phyloP scores from a whole-genome alignment of 177 flowering plant genomes.

The Telopea speciosissima region DNA sequence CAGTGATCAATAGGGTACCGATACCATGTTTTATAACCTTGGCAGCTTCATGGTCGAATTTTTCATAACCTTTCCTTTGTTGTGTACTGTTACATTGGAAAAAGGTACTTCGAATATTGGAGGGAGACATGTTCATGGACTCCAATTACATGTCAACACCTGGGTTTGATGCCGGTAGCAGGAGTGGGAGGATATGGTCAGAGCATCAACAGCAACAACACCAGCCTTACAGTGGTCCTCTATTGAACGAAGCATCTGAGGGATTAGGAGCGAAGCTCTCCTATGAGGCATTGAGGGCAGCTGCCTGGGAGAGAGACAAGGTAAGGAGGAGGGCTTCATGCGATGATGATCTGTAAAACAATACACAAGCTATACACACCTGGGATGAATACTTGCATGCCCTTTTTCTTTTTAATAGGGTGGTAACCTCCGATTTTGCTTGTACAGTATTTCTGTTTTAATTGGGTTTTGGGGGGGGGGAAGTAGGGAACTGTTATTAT shows the following conservation, averaged over 20 bases:
- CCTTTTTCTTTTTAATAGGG: too few relatives aligned
- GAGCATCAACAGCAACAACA: constrained; percentile 11
- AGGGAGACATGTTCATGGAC: constrained; percentile 78
- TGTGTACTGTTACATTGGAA: neutral
- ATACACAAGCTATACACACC: neutral
- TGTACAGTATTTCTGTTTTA: too few relatives aligned
- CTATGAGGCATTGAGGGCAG: constrained; percentile 11
- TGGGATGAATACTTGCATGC: neutral
- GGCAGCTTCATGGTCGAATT: too few relatives aligned
- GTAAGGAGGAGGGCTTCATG: constrained; percentile 6
- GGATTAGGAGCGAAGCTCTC: constrained; percentile 7
- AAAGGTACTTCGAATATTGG: constrained; percentile 83
- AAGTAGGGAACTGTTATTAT: neutral
- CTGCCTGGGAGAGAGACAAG: constrained; percentile 13
- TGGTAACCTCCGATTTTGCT: too few relatives aligned
- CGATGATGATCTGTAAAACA: constrained; percentile 5
- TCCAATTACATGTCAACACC: constrained; percentile 50
- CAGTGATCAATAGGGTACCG: too few relatives aligned
- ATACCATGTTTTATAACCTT: too few relatives aligned
- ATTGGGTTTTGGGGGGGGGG: too few relatives aligned
- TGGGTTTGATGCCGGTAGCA: constrained; percentile 56
- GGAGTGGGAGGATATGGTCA: constrained; percentile 59
- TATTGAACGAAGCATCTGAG: constrained; percentile 3
- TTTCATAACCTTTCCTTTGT: neutral
- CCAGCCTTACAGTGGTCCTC: constrained; percentile 8